Base-by-base conservation (phyloP, 805 yeast genomes). In the Starmerella asiatica region DNA sequence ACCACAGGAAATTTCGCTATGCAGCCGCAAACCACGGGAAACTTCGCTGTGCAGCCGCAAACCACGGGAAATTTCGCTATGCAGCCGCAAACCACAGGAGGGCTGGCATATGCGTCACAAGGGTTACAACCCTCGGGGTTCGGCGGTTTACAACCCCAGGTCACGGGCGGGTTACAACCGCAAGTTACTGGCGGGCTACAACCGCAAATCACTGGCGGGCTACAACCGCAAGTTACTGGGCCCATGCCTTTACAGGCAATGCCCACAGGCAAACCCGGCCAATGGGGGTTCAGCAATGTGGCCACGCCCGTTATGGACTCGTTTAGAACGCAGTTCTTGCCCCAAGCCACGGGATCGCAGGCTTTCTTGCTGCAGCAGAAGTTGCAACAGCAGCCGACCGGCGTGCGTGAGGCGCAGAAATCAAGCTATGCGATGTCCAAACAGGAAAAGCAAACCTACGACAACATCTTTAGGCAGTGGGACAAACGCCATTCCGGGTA, bases 381-480 rank as follows among this genome's bases (percentile, higher is more conserved):
- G 38, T 40, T 46, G 12, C 38, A 38, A 32, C 27, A 26, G 21
- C 37, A 28, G 23, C 43, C 37, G 21, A 14, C 30, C 27, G 24
- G 29, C 21, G 26, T 14, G 20, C 31, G 24, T 7, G 28, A 29
- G 29, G 16, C 28, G 17, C 39, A 38, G 29, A 15, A 24, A 11
- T 34, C 62, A 38, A 29, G 30, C 7, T 76, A 82, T 80, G 80
- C 85, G 19, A 84, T 88, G 50, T 76, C 93, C 36, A 79, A 81
- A 51, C 84, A 82, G 52, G 97, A 88, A 56, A 86, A 84, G 56
- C 69, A 69, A 40, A 75, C 84, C 42, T 88, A 86, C 61, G 93
- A 81, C 53, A 81, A 78, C 36, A 82, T 88, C 43, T 88, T 91
- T 62, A 71, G 69, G 40, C 85, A 91, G 30, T 88, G 94, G 84